Conservation (phyloP, 2,329 filamentous ascomycete species). For the Curvularia verruculosa region DNA sequence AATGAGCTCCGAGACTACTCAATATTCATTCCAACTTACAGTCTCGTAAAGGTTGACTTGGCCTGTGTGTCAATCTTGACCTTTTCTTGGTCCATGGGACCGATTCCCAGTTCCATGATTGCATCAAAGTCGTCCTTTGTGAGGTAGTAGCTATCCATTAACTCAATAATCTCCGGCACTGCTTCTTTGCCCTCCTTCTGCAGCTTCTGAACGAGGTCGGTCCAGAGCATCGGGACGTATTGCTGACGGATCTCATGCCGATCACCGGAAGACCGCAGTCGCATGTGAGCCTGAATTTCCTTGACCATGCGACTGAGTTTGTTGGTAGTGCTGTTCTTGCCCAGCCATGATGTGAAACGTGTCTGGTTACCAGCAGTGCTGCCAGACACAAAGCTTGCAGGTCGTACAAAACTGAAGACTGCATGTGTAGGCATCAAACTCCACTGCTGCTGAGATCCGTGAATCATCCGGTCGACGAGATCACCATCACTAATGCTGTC, state of each 20-base stretch:
- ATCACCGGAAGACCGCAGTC: slow-evolving; percentile 85
- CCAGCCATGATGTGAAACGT: slow-evolving; percentile 88
- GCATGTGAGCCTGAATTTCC: slow-evolving; percentile 97
- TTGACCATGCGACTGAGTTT: slow-evolving; percentile 81
- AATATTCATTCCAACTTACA: slow-evolving; percentile 64
- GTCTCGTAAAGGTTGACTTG: slow-evolving; percentile 86
- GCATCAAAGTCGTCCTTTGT: slow-evolving; percentile 95
- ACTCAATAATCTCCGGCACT: slow-evolving; percentile 81
- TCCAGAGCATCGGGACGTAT: slow-evolving; percentile 89
- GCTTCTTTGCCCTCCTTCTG: slow-evolving; percentile 80
- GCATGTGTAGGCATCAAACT: slow-evolving; percentile 96
- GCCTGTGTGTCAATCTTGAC: slow-evolving; percentile 83
- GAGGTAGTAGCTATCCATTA: slow-evolving; percentile 97
- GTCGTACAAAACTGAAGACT: slow-evolving; percentile 91
- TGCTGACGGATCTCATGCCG: slow-evolving; percentile 93
- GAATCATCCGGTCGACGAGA: slow-evolving; percentile 95
- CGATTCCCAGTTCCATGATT: slow-evolving; percentile 88
- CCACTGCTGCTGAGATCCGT: slow-evolving; percentile 98
- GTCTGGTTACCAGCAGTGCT: slow-evolving; percentile 70
- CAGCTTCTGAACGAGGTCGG: slow-evolving; percentile 75
- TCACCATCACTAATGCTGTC: slow-evolving; percentile 98
- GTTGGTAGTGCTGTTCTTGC: slow-evolving; percentile 84
- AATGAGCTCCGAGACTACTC: not conserved
- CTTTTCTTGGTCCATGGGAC: slow-evolving; percentile 75
- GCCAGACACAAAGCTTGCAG: slow-evolving; percentile 85